These are phyloP conservation scores for Aspergillus persii DNA, from an alignment of 2,329 filamentous ascomycete genomes.

Conservation along the genomic window DNA sequence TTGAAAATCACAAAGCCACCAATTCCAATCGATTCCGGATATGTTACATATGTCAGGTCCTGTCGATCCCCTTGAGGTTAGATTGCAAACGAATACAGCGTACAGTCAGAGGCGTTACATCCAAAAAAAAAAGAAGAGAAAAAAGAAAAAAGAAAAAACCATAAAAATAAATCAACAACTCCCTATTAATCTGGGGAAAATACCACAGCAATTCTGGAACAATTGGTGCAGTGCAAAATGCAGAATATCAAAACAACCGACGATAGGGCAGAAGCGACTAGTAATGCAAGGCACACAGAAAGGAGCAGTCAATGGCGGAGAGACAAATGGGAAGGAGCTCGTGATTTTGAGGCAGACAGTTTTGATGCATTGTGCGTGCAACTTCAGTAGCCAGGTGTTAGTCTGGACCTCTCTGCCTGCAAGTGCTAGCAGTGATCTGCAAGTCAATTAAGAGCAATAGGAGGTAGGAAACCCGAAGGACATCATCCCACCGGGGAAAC, in stretches of 20 bases:
- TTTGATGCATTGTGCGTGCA: constrained; percentile 36
- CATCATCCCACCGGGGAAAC: neutral
- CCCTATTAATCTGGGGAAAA: neutral
- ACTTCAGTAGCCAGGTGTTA: constrained; percentile 24
- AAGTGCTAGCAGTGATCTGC: constrained; percentile 15
- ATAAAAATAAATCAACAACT: constrained; percentile 5
- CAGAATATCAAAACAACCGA: constrained; percentile 12
- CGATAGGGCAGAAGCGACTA: constrained; percentile 19
- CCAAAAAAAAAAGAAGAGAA: constrained; percentile 10
- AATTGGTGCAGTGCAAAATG: constrained; percentile 3
- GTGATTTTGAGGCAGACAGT: constrained; percentile 21
- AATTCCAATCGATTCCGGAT: constrained; percentile 5
- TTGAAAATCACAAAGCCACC: constrained; percentile 12
- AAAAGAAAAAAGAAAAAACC: constrained; percentile 7
- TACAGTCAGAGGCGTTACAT: constrained; percentile 3
- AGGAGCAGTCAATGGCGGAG: constrained; percentile 14
- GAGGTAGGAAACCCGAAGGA: constrained; percentile 1
- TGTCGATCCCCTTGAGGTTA: constrained; percentile 2
- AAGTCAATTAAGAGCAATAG: neutral
- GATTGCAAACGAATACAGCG: constrained; percentile 9
- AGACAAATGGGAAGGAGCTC: constrained; percentile 19
- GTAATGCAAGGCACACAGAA: constrained; percentile 25
- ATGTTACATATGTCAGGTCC: constrained; percentile 17
- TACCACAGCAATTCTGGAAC: neutral
- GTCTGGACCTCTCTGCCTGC: constrained; percentile 17